Evolutionary conservation across 1,139 yeast species (phyloP), one percentile per base, ranked within the genome.

Genomic region (Candida mesenterica): DNA sequence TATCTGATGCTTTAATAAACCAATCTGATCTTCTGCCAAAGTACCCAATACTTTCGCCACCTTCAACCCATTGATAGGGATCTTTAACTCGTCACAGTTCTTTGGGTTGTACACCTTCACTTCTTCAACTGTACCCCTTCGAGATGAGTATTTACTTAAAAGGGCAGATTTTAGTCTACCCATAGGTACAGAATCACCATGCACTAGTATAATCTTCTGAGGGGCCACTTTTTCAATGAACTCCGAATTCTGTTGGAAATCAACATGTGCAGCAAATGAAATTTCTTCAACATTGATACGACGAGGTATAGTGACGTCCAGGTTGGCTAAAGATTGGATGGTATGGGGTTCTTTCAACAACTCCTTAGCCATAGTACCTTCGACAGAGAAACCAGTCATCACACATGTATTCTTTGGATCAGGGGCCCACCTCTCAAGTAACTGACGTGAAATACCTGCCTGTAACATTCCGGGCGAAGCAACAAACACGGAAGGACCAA

Each of bases 391-490:
- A 64, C 99, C 99, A 0, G 99, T 94, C 58, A 92, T 64, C 24
- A 92, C 77, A 19, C 89, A 81, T 2, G 95, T 72, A 51, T 92
- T 92, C 52, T 88, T 84, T 3, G 95, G 86, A 52, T 92, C 98
- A 0, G 98, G 98, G 1, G 96, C 92, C 99, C 99, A 92, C 56
- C 84, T 78, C 55, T 92, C 99, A 27, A 92, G 68, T 30, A 92
- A 68, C 48, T 87, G 95, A 50, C 99, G 73, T 0, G 97, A 89
- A 3, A 90, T 82, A 44, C 98, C 98, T 52, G 86, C 90, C 57
- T 92, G 98, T 34, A 92, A 69, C 98, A 92, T 92, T 57, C 99
- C 98, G 0, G 98, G 99, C 30, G 95, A 80, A 0, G 98, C 98
- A 28, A 92, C 78, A 61, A 94, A 92, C 23, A 92, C 98, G 48